These are phyloP conservation scores for Phaeotremella skinneri DNA, from an alignment of 768 basidiomycete genomes.

Conservation along the genomic window DNA sequence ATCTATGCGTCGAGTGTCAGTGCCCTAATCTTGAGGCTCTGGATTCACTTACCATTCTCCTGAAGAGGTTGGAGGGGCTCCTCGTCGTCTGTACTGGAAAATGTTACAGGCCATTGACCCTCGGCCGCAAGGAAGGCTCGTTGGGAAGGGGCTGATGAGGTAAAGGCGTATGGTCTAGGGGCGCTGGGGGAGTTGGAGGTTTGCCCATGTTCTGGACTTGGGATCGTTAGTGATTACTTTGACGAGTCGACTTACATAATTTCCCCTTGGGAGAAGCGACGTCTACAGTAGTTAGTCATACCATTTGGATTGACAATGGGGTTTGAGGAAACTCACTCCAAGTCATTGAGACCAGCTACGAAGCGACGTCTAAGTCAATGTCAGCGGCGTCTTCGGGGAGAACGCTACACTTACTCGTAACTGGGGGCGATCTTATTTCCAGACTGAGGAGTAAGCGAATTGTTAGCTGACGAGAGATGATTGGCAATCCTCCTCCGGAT, in stretches of 20 bases:
- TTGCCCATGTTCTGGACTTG: not conserved
- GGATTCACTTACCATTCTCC: not conserved
- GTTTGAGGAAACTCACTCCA: conserved; percentile 13
- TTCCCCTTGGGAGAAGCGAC: not conserved
- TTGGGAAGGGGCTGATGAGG: not conserved
- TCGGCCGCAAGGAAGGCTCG: not conserved
- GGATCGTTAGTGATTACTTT: not conserved
- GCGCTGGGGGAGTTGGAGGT: not conserved
- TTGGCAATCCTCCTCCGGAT: conserved; percentile 20
- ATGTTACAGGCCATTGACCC: not conserved
- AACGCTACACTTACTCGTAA: conserved; percentile 18
- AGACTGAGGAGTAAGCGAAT: not conserved
- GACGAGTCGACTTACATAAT: not conserved
- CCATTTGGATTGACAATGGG: not conserved
- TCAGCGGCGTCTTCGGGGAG: not conserved
- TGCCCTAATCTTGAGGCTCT: too few relatives aligned
- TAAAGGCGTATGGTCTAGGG: not conserved
- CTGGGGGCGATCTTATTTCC: conserved; percentile 19
- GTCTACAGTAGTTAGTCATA: not conserved
- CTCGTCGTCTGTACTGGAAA: not conserved
- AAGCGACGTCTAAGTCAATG: conserved; percentile 6
- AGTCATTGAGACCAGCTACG: conserved; percentile 16
- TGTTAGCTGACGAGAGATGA: conserved; percentile 11
- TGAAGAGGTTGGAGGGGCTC: not conserved
- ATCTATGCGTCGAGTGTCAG: too few relatives aligned